Conservation (phyloP, 768 basidiomycete genomes). For the Serendipita sp. region DNA sequence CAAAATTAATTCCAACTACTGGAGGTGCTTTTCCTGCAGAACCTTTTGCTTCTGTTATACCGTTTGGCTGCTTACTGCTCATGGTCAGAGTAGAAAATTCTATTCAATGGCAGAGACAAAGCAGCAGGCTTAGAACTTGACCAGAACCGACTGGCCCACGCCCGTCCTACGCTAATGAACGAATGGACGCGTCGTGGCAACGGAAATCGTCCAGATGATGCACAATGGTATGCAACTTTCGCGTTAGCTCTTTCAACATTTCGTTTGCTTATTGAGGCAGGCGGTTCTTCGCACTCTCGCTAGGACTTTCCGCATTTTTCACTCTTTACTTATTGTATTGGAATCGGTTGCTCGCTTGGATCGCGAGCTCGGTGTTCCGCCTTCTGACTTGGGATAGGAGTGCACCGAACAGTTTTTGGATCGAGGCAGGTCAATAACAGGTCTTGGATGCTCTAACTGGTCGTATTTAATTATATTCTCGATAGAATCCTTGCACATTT, state of each 20-base stretch:
- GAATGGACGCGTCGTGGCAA: not conserved
- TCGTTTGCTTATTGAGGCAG: not conserved
- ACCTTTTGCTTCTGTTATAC: not conserved
- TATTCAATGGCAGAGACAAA: not conserved
- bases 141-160: not conserved
- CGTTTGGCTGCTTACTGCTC: not conserved
- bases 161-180: not conserved
- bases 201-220: not conserved
- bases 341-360: slow-evolving; percentile 64
- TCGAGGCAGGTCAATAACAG: slow-evolving; percentile 25
- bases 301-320: slow-evolving; percentile 10
- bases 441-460: not conserved
- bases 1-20: slow-evolving; percentile 90
- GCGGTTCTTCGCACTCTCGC: slow-evolving; percentile 4
- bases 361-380: slow-evolving; percentile 51
- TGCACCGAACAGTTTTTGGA: slow-evolving; percentile 55
- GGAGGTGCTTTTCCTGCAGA: slow-evolving; percentile 16
- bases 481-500: slow-evolving; percentile 84
- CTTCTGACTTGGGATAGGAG: slow-evolving; percentile 64
- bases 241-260: too few species aligned
- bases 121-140: not conserved
- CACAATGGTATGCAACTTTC: not conserved
- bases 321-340: slow-evolving; percentile 82
- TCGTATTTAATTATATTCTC: not conserved
- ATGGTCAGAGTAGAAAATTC: not conserved